A percentile compares a stretch with the other conserved stretches of the same genome.
phyloP scores from a whole-genome alignment of 306 rosid genomes.

The Clitoria ternatea region DNA sequence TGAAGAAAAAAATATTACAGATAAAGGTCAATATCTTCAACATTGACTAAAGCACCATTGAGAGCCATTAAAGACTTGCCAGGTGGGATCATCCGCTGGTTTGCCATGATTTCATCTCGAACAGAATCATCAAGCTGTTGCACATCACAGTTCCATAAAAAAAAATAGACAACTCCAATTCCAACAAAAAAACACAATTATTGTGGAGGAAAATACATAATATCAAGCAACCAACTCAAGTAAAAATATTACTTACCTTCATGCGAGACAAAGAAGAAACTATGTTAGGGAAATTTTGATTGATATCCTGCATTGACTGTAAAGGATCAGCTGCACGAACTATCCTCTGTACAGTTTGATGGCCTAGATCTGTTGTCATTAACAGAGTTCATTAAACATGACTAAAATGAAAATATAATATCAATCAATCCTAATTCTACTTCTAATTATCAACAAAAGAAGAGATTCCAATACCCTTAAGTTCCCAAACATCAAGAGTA shows the following conservation, averaged over 20 bases:
- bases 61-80: conserved; percentile 99
- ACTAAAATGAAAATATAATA: conserved; percentile 12
- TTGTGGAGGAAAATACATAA: conserved; percentile 2
- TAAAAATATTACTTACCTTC: conserved; percentile 55
- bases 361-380: conserved; percentile 77
- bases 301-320: conserved; percentile 97
- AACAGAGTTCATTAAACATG: conserved; percentile 11
- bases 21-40: conserved; percentile 92
- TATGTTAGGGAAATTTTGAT: conserved; percentile 91
- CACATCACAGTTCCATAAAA: conserved; percentile 29
- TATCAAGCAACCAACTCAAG: conserved; percentile 16
- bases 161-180: no score
- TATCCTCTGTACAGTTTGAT: conserved; percentile 98
- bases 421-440: not conserved
- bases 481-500: conserved; percentile 97
- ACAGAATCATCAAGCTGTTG: conserved; percentile 87
- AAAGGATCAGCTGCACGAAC: conserved; percentile 97
- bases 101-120: conserved; percentile 83
- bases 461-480: conserved; percentile 60
- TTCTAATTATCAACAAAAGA: not conserved
- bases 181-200: not conserved
- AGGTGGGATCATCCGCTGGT: conserved; percentile 98
- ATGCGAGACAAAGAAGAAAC: conserved; percentile 98
- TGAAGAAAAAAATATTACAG: conserved; percentile 65
- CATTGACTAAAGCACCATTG: conserved; percentile 95